Evolutionary conservation across 768 basidiomycete species (phyloP).

Genomic region (Naematelia encephala): DNA sequence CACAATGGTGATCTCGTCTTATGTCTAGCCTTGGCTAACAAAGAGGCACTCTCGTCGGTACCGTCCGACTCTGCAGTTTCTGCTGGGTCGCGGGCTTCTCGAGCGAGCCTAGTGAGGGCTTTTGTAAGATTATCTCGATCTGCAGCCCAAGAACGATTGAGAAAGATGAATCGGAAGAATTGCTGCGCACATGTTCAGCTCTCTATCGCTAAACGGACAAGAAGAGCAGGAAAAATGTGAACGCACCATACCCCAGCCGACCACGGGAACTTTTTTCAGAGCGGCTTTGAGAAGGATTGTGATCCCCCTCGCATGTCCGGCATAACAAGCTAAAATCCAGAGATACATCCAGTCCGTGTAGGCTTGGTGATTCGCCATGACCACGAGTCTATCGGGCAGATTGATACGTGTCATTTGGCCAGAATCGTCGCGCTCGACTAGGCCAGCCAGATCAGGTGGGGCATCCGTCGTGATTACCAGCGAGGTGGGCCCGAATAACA

Average conservation of each 20-base stretch:
- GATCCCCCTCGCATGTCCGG: constrained; percentile 59
- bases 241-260: constrained; percentile 71
- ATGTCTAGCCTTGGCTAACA: not conserved
- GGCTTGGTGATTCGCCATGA: constrained; percentile 81
- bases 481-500: constrained; percentile 38
- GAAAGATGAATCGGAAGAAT: constrained; percentile 89
- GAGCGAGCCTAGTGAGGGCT: constrained; percentile 67
- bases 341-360: constrained; percentile 65
- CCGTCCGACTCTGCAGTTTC: constrained; percentile 8
- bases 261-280: constrained; percentile 76
- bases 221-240: not conserved
- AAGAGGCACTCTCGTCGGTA: constrained; percentile 2
- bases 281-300: constrained; percentile 91
- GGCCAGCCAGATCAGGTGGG: constrained; percentile 51
- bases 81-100: constrained; percentile 29
- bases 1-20: constrained; percentile 59
- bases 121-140: constrained; percentile 67
- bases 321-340: constrained; percentile 53
- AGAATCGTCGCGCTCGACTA: constrained; percentile 58
- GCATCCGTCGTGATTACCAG: constrained; percentile 45
- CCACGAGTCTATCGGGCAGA: constrained; percentile 72
- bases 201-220: not conserved
- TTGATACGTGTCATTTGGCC: constrained; percentile 64
- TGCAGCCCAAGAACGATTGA: constrained; percentile 84
- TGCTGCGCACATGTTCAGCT: constrained; percentile 58